Conservation (phyloP, 1,284 basidiomycete species). For the Microbotryomycetes sp. region DNA sequence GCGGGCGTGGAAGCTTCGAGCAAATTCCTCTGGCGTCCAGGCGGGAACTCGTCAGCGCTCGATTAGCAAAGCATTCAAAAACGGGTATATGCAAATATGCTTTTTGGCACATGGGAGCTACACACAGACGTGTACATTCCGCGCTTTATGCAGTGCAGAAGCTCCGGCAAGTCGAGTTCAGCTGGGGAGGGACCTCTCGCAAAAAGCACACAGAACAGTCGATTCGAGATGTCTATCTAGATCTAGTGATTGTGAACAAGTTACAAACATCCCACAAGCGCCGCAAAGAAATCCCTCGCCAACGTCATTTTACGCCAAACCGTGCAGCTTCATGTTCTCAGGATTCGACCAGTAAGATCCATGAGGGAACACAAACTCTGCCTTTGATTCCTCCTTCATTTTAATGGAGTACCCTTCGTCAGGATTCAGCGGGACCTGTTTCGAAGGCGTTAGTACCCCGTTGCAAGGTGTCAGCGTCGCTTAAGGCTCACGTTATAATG, state of each 20-base stretch:
- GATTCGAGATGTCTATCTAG: background rate
- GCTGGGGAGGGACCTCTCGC: too few species aligned
- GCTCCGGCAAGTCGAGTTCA: too few species aligned
- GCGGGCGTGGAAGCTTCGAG: too few species aligned
- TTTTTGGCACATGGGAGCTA: too few species aligned
- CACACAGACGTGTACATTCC: too few species aligned
- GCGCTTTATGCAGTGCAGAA: too few species aligned
- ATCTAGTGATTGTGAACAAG: background rate
- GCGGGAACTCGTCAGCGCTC: too few species aligned
- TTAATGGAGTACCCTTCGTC: slow-evolving; percentile 38
- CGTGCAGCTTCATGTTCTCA: slow-evolving; percentile 16
- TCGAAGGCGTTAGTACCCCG: background rate
- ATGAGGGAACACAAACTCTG: slow-evolving; percentile 43
- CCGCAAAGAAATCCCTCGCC: background rate
- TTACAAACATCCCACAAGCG: background rate
- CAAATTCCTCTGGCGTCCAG: too few species aligned
- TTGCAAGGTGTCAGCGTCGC: too few species aligned
- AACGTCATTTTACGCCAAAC: slow-evolving; percentile 6
- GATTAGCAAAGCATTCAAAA: too few species aligned
- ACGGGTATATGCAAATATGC: too few species aligned
- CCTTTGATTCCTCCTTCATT: slow-evolving; percentile 45
- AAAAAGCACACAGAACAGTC: background rate
- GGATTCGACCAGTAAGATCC: slow-evolving; percentile 44
- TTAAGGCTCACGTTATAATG: slow-evolving; percentile 75
- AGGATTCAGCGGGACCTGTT: slow-evolving; percentile 20